Conservation (phyloP, 2,329 filamentous ascomycete genomes). For the Colletotrichum falcatum region DNA sequence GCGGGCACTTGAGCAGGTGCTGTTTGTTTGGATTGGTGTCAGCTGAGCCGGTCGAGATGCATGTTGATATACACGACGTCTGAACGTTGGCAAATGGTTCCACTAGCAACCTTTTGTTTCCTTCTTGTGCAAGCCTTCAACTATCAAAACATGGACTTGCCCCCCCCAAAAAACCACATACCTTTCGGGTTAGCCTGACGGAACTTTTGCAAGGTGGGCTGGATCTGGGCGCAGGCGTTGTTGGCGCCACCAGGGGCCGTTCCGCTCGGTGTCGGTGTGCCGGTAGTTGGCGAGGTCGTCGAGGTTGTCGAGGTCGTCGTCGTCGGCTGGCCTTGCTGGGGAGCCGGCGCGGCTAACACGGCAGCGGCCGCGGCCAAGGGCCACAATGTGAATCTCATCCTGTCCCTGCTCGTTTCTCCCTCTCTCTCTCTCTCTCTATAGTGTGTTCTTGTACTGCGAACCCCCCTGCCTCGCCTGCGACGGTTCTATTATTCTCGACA, state of each 20-base stretch:
- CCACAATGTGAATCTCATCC: slow-evolving; percentile 34
- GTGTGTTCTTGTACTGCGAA: too few species aligned
- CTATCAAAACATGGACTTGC: too few species aligned
- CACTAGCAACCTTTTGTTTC: neutral
- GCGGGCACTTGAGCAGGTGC: slow-evolving; percentile 51
- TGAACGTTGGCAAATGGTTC: neutral
- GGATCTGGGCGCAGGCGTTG: slow-evolving; percentile 28
- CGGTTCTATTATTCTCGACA: neutral
- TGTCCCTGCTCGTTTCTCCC: neutral
- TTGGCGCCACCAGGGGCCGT: neutral
- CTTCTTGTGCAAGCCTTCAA: too few species aligned
- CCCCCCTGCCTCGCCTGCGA: neutral
- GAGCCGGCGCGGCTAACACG: slow-evolving; percentile 30
- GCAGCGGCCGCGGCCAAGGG: slow-evolving; percentile 32
- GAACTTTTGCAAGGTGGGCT: slow-evolving; percentile 12
- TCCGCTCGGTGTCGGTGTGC: slow-evolving; percentile 4
- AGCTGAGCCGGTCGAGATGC: neutral
- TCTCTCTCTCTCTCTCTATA: neutral
- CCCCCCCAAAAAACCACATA: neutral
- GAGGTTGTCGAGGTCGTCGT: slow-evolving; percentile 16
- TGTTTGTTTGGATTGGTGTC: slow-evolving; percentile 35
- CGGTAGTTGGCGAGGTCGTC: slow-evolving; percentile 10
- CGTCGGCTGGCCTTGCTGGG: slow-evolving; percentile 13
- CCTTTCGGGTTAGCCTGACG: slow-evolving; percentile 33
- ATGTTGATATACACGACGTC: too few species aligned